Evolutionary conservation across 2,329 filamentous ascomycete genomes (phyloP).

Genomic region (Onygena corvina): DNA sequence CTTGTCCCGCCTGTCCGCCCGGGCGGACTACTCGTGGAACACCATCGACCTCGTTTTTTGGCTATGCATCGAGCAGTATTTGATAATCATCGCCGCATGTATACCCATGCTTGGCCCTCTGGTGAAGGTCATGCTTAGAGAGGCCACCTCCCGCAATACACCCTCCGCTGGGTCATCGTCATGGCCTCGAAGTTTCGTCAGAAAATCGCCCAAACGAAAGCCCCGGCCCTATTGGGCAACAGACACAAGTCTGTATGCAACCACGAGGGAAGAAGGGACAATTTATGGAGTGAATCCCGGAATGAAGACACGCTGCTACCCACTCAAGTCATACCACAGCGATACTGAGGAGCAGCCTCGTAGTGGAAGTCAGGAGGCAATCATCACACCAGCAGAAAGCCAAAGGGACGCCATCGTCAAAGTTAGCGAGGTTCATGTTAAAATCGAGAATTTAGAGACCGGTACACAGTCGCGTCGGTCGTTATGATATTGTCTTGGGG

Average conservation of each 20-base stretch:
- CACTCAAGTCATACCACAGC: neutral
- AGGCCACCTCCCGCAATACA: neutral
- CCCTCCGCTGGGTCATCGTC: neutral
- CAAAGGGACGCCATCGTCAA: constrained; percentile 1
- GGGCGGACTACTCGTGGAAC: constrained; percentile 11
- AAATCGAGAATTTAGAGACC: neutral
- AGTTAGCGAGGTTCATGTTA: constrained; percentile 7
- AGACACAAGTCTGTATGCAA: neutral
- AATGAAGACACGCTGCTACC: neutral
- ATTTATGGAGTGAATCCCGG: neutral
- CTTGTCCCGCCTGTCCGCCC: constrained; percentile 8
- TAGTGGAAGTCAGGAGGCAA: constrained; percentile 10
- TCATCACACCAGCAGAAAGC: neutral
- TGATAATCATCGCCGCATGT: constrained; percentile 13
- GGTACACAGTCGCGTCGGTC: neutral
- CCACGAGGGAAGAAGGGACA: neutral
- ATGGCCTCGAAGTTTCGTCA: neutral
- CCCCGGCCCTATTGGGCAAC: neutral
- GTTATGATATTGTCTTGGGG: no score
- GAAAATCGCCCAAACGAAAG: neutral
- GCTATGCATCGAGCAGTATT: constrained; percentile 11
- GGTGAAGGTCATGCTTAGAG: constrained; percentile 5
- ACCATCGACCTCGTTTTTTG: constrained; percentile 10
- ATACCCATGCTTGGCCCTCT: constrained; percentile 12
- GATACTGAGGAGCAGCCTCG: neutral